Conservation (phyloP, 192 early-diverging fungal species). For the Backusella liffmaniae region DNA sequence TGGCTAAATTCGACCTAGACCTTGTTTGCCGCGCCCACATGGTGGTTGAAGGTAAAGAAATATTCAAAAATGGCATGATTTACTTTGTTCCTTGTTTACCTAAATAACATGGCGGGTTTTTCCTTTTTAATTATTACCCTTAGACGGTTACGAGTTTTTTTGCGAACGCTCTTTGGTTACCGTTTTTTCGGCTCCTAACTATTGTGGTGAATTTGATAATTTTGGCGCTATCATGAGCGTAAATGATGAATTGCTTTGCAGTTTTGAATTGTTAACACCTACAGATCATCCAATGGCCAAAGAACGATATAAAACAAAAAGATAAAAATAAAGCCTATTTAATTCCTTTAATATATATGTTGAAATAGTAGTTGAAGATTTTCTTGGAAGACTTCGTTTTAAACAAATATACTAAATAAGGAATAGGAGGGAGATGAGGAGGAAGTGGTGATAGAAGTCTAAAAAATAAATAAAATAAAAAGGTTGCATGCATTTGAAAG, state of each 20-base stretch:
- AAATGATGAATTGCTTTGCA: conserved; percentile 79
- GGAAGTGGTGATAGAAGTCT: background rate
- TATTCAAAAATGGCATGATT: background rate
- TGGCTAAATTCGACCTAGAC: conserved; percentile 86
- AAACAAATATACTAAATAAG: background rate
- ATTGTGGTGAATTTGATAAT: conserved; percentile 56
- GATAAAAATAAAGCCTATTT: background rate
- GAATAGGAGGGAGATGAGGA: background rate
- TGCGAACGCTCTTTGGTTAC: conserved; percentile 93
- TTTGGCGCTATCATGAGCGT: conserved; percentile 56
- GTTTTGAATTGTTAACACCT: conserved; percentile 56
- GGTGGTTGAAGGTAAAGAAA: conserved; percentile 70
- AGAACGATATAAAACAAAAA: conserved; percentile 11
- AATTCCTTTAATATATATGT: background rate
- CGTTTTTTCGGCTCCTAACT: conserved; percentile 90
- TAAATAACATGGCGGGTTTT: background rate
- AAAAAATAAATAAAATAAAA: background rate
- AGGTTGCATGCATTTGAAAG: background rate
- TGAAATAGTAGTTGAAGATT: background rate
- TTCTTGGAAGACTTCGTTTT: background rate
- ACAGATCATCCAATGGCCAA: conserved; percentile 29
- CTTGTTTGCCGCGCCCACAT: conserved; percentile 97
- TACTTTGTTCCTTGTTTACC: background rate
- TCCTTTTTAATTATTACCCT: background rate
- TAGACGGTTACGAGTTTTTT: conserved; percentile 98